Conservation (phyloP, 2,329 filamentous ascomycete genomes). For the Monilinia polystroma region DNA sequence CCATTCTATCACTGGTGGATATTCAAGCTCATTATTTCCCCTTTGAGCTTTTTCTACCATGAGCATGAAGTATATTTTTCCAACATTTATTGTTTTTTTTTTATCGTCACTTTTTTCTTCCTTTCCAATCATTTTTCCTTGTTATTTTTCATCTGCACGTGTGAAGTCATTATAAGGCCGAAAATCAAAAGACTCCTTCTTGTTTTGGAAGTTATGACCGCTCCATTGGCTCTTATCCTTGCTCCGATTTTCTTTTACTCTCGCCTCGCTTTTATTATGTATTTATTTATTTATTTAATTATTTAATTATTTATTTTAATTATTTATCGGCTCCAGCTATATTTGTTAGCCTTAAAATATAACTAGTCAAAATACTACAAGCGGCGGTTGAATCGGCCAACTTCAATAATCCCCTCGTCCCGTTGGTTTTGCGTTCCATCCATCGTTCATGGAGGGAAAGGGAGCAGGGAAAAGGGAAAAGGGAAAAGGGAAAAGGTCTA, state of each 20-base stretch:
- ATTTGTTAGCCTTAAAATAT: no score
- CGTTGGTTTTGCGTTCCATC: no score
- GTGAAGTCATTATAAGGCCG: conserved; percentile 14
- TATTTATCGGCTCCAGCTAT: no score
- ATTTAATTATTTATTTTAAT: no score
- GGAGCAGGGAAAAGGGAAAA: no score
- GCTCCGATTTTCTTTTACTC: background rate
- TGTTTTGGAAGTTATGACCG: conserved; percentile 11
- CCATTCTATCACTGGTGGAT: conserved; percentile 9
- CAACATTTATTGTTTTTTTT: background rate
- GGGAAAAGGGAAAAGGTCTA: no score
- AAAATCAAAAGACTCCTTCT: conserved; percentile 2
- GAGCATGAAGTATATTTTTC: no score
- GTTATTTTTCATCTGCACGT: background rate
- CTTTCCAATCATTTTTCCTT: conserved; percentile 3
- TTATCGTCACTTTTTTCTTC: background rate
- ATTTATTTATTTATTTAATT: no score
- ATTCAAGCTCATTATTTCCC: background rate
- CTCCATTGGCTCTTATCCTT: background rate
- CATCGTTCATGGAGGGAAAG: no score
- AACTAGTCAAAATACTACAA: no score
- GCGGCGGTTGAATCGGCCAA: no score
- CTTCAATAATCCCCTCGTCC: no score
- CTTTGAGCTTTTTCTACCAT: background rate
- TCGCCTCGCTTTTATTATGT: background rate